phyloP scores from a whole-genome alignment of 2,329 filamentous ascomycete species.

The Hypoxylon sp. region DNA sequence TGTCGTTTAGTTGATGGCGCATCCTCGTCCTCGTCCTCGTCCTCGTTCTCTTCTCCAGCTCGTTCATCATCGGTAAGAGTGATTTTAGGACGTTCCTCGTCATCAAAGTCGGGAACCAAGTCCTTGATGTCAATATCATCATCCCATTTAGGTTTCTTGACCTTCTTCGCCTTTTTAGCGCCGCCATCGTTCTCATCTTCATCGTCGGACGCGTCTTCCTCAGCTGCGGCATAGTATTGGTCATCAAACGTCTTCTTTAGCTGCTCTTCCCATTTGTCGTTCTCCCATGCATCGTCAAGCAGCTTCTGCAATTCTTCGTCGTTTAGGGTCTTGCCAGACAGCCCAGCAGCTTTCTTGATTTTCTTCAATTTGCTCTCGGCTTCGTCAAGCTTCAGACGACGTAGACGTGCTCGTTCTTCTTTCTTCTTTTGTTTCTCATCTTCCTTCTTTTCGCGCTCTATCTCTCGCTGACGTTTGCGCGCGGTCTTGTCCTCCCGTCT shows the following conservation, averaged over 20 bases:
- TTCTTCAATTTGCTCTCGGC: slow-evolving; percentile 86
- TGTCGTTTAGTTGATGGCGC: slow-evolving; percentile 65
- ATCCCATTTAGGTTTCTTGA: slow-evolving; percentile 91
- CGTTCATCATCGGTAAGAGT: slow-evolving; percentile 68
- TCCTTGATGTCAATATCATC: slow-evolving; percentile 98
- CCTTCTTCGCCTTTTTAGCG: slow-evolving; percentile 70
- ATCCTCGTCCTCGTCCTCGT: slow-evolving; percentile 57
- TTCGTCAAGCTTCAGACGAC: slow-evolving; percentile 91
- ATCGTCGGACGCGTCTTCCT: slow-evolving; percentile 74
- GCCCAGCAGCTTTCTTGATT: slow-evolving; percentile 89
- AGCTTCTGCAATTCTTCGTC: slow-evolving; percentile 88
- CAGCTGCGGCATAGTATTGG: slow-evolving; percentile 83
- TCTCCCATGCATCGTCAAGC: slow-evolving; percentile 88
- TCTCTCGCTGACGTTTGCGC: slow-evolving; percentile 82
- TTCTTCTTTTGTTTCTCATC: slow-evolving; percentile 80
- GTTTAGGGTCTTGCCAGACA: slow-evolving; percentile 73
- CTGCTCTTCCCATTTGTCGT: slow-evolving; percentile 89
- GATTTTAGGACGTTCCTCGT: slow-evolving; percentile 69
- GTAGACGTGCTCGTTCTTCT: slow-evolving; percentile 84
- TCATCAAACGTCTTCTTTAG: slow-evolving; percentile 92
- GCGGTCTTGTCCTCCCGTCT: slow-evolving; percentile 84
- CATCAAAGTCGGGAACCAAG: slow-evolving; percentile 86
- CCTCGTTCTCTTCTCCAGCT: no score
- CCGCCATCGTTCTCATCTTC: slow-evolving; percentile 59
- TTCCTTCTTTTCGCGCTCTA: slow-evolving; percentile 81